Base-by-base conservation (phyloP, 148 eudicot genomes). In the Beta vulgaris region DNA sequence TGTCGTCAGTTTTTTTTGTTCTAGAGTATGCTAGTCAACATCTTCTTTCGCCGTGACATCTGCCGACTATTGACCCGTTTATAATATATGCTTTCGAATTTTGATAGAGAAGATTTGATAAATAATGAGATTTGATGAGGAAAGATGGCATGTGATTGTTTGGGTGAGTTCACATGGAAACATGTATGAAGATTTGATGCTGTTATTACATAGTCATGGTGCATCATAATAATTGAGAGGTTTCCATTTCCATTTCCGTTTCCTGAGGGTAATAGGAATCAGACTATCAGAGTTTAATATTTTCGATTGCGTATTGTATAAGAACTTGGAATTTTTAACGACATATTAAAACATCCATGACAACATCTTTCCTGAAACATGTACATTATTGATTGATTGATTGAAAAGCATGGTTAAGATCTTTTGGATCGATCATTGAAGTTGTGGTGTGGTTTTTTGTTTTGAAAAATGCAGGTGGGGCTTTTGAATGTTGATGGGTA, bases 401-500 rank as follows among this genome's bases (percentile, higher is more conserved):
- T 68, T 58, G 51, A 43, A 55, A 55, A 68, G 62, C 32, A 75
- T 60, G 5, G 31, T 40, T 66, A 66, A 18, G 39, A 25, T 66
- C 57, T 35, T 66, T 36, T n/a, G n/a, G n/a, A n/a, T n/a, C n/a
- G n/a, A n/a, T 73, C 3, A 76, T 76, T 80, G 37, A 76, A 66
- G 42, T 57, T 76, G 67, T 69, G 67, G 15, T 19, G n/a, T 51
- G n/a, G n/a, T 34, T 49, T 66, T 34, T 39, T 10, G 43, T 40
- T 64, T 46, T 51, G 36, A 18, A 60, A 42, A 18, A 60, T 82
- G 84, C 83, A 93, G 98, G 98, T 93, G 85, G 98, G 98, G 19
- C 84, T 93, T 37, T 81, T 93, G 90, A 93, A 93, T 82, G 98
- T 93, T 44, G 98, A 91, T 25, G 98, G 96, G 28, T 93, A 84